Base-by-base conservation (phyloP, 768 basidiomycete species). In the Serendipita sp. region DNA sequence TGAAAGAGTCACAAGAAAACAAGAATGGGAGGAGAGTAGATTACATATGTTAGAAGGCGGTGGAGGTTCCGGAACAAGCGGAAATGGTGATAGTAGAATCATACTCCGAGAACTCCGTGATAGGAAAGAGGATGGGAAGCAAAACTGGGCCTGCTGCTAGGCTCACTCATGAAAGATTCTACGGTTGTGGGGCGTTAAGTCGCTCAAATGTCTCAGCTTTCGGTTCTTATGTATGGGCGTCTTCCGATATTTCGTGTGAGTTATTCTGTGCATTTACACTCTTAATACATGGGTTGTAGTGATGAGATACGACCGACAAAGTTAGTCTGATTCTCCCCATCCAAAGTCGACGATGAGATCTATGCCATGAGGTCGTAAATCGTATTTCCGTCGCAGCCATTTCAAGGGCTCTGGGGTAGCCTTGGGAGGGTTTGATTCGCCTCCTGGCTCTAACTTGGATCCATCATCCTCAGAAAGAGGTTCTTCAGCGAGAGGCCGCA, bases 291-390 rank as follows among this genome's bases (percentile, higher is more conserved):
- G 45, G 45, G n/a, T 20, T 48, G 26, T 48, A 48, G n/a, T 48
- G 7, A 5, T 48, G 9, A 9, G n/a, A 9, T n/a, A 9, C 9
- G 26, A 48, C 45, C 14, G 26, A n/a, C n/a, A n/a, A n/a, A n/a
- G 45, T 17, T 50, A 50, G 28, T 50, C 45, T 17, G 45, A 50
- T 30, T 17, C 20, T 58, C 30, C 17, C 53, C 53, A 58, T 31
- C 83, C 77, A 70, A 90, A 82, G 70, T 92, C 90, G 44, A 92
- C 63, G 42, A 89, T 74, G 63, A 90, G 73, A 44, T 81, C 82
- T 45, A 92, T 74, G 7, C 89, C 89, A 71, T 85, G 82, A 11
- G 79, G 78, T 28, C 83, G 80, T 64, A 92, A 71, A 70, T 91
- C 88, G 67, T 87, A 83, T 69, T 86, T 82, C 66, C 75, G 66